These are phyloP conservation scores for Penicillium canescens DNA, from an alignment of 495 filamentous ascomycete genomes.

Conservation along the genomic window DNA sequence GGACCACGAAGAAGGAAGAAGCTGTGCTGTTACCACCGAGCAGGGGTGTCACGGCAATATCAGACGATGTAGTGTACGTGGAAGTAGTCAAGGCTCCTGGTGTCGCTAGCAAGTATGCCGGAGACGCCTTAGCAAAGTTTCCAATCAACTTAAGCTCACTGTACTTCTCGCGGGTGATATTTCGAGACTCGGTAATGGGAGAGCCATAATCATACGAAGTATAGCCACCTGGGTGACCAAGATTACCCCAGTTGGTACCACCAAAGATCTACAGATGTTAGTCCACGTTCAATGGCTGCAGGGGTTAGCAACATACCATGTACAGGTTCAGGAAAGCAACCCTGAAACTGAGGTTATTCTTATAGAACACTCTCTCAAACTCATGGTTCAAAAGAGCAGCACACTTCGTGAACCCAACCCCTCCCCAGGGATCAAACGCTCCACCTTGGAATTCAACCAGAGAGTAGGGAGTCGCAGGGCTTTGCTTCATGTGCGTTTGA, in stretches of 20 bases:
- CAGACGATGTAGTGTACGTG: slow-evolving; percentile 46
- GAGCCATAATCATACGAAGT: slow-evolving; percentile 76
- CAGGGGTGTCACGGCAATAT: slow-evolving; percentile 60
- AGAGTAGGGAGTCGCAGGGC: slow-evolving; percentile 66
- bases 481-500: slow-evolving; percentile 54
- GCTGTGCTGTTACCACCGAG: slow-evolving; percentile 45
- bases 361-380: slow-evolving; percentile 78
- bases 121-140: slow-evolving; percentile 70
- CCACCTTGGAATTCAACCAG: slow-evolving; percentile 76
- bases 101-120: slow-evolving; percentile 59
- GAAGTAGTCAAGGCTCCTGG: slow-evolving; percentile 51
- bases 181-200: slow-evolving; percentile 66
- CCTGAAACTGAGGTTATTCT: slow-evolving; percentile 70
- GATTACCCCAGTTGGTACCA: slow-evolving; percentile 85
- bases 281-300: neutral
- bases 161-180: slow-evolving; percentile 72
- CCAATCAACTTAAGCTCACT: slow-evolving; percentile 73
- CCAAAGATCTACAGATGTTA: slow-evolving; percentile 54
- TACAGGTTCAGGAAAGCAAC: slow-evolving; percentile 64
- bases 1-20: slow-evolving; percentile 63
- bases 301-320: slow-evolving; percentile 52
- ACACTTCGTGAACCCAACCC: slow-evolving; percentile 65
- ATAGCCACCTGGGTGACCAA: slow-evolving; percentile 71
- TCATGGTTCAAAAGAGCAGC: slow-evolving; percentile 62
- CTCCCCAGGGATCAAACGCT: slow-evolving; percentile 77